Evolutionary conservation across 23 red algal genomes (phyloP), one percentile per base, ranked within the genome.

Genomic region (Gracilaria gracilis): DNA sequence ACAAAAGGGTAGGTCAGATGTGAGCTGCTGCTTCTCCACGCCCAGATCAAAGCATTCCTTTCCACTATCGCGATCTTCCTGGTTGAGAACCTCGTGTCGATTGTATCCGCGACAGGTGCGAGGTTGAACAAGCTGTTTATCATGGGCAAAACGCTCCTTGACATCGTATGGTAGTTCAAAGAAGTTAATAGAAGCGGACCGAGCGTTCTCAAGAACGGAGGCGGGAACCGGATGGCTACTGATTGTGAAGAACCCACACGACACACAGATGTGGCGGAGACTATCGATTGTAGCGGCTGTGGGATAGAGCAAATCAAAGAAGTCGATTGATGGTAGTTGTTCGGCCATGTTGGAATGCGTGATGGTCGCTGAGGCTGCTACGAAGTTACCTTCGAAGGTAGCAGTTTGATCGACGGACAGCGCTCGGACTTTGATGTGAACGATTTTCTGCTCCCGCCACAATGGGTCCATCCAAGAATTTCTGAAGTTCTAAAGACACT

Each of bases 11-110:
- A n/a, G 11, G 4, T 32, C 80, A 11, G 80, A 32, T 28, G 36
- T 36, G 1, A 83, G 32, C n/a, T n/a, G n/a, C 36, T 20, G 34
- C 21, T 47, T 37, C 34, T 61, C 57, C 5, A 83, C 27, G n/a
- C 80, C 57, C 57, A 83, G 62, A 40, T 83, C 80, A 9, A 67
- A 83, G 20, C 15, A 20, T 32, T 83, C 34, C 57, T 83, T 83
- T 1, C 36, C 40, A 9, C 19, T 25, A 16, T 67, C 21, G 25
- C 80, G 13, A 40, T 44, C 24, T 16, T 83, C 42, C 53, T 66
- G 15, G 32, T 66, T 83, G 0, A 83, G 80, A 11, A 46, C 23
- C 80, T 83, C 80, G 34, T 37, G n/a, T 23, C 20, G 7, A 23
- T 9, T 47, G 54, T 83, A 83, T 32, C 80, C 80, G 0, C 80